A percentile compares a stretch with the other conserved stretches of the same genome.
phyloP scores from a whole-genome alignment of 2,329 filamentous ascomycete species.

The Trichoderma brevicompactum region DNA sequence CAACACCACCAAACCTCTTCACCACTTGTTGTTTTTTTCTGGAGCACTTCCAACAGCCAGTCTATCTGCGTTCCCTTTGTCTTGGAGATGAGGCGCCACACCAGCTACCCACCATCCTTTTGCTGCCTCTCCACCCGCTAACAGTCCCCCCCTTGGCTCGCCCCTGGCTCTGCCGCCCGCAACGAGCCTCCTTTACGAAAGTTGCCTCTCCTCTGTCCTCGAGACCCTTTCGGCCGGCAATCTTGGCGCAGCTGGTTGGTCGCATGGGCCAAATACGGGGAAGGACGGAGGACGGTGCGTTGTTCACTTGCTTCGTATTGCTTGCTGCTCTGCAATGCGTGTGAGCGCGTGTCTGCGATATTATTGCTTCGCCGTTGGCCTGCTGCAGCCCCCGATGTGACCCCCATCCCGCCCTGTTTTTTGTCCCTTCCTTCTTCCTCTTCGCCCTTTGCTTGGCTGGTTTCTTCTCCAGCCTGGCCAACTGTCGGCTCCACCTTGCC shows the following conservation, averaged over 20 bases:
- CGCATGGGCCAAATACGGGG: constrained; percentile 22
- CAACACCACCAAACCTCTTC: constrained; percentile 28
- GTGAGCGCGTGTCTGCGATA: constrained; percentile 18
- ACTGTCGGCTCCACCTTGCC: constrained; percentile 19
- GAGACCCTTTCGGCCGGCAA: constrained; percentile 8
- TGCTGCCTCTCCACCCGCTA: constrained; percentile 15
- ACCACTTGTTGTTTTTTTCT: neutral
- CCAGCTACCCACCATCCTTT: neutral
- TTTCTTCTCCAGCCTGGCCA: neutral
- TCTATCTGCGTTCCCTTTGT: neutral
- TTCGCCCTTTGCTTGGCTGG: neutral
- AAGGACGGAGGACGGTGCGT: constrained; percentile 9
- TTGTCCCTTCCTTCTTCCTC: neutral
- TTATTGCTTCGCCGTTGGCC: neutral
- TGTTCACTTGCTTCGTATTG: constrained; percentile 26
- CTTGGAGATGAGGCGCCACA: constrained; percentile 19
- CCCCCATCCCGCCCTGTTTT: constrained; percentile 13
- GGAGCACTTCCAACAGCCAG: neutral
- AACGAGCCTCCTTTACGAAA: constrained; percentile 13
- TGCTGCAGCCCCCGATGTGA: constrained; percentile 17
- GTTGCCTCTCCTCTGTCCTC: neutral
- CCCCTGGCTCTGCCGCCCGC: constrained; percentile 14
- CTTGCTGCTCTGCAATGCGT: neutral
- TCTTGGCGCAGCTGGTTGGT: constrained; percentile 9
- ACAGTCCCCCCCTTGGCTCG: neutral